Percentiles rank a stretch among this genome's conserved stretches.
Evolutionary conservation across 2,329 filamentous ascomycete species (phyloP).

Genomic region (Sporothrix brasiliensis): DNA sequence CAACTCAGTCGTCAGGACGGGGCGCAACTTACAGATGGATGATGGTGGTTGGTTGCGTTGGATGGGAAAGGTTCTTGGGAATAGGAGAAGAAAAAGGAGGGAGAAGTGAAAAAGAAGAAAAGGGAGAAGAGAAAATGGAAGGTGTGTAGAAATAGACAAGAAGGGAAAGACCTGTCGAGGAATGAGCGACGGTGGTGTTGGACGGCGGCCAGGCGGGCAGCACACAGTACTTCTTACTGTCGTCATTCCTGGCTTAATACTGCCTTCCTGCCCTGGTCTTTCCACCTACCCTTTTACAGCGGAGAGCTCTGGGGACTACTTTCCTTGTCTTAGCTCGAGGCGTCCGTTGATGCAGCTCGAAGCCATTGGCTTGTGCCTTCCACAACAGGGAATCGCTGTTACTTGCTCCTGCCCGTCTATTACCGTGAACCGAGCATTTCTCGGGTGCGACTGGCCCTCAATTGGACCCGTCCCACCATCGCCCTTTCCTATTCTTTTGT

Average conservation of each 20-base stretch:
- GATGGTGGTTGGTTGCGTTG: constrained; percentile 21
- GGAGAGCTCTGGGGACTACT: not conserved
- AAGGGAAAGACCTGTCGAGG: constrained; percentile 11
- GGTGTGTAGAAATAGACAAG: constrained; percentile 21
- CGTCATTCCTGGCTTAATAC: constrained; percentile 18
- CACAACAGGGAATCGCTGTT: not conserved
- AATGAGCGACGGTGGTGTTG: constrained; percentile 6
- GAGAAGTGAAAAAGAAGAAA: constrained; percentile 2
- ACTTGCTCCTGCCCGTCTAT: not conserved
- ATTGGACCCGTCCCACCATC: constrained; percentile 4
- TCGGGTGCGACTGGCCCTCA: constrained; percentile 13
- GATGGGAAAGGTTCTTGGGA: not conserved
- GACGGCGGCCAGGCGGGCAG: not conserved
- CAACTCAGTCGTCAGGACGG: not conserved
- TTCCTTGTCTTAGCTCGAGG: constrained; percentile 10
- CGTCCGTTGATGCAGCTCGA: not conserved
- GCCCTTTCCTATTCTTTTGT: not conserved
- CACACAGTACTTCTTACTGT: not conserved
- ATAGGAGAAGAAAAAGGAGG: not conserved
- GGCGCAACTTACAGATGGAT: constrained; percentile 3
- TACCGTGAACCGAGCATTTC: not conserved
- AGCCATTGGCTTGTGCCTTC: constrained; percentile 16
- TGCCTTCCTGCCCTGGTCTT: not conserved
- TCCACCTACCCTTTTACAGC: not conserved
- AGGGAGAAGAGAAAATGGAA: not conserved